Base-by-base conservation (phyloP, 768 basidiomycete species). In the Mycena maculata region DNA sequence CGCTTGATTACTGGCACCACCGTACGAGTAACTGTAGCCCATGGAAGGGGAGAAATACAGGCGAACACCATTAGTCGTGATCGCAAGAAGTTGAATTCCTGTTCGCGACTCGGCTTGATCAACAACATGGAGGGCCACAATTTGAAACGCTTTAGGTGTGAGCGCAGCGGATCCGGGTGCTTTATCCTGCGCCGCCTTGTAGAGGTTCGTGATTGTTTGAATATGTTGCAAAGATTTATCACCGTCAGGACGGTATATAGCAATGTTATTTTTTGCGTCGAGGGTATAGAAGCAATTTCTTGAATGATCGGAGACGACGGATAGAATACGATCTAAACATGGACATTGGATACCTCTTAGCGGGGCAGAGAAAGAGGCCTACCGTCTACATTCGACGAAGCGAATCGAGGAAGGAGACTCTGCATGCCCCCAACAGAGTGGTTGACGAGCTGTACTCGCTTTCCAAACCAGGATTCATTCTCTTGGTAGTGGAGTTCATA, bases 401-500 rank as follows among this genome's bases (percentile, higher is more conserved):
- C 83, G 70, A 96, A 88, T 23, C 90, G 86, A 49, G 95, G 95
- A 27, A 96, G 82, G 55, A 95, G 83, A 74, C 92, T 94, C 71
- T 90, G 88, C 60, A 94, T 84, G 18, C 90, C 86, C 45, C 92
- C 88, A 42, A 93, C 85, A 22, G 95, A 94, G 74, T 96, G 94
- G 72, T 98, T 97, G 75, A 94, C 85, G 59, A 99, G 84, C 70
- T 92, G 89, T 23, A 94, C 88, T 54, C 90, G 86, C 77, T 95
- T 94, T 47, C 90, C 91, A 80, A 98, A 97, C 95, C 95, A 97
- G 0, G 93, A 92, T 73, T 96, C 93, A 68, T 86, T 92, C 71
- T 92, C 90, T 73, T 95, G 93, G 77, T 98, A 99, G 73, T 93
- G 91, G 45, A 99, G 78, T 77, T 98, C 97, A 77, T 97, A 98